These are phyloP conservation scores for Esteya vermicola DNA, from an alignment of 2,329 filamentous ascomycete species.

Conservation along the genomic window DNA sequence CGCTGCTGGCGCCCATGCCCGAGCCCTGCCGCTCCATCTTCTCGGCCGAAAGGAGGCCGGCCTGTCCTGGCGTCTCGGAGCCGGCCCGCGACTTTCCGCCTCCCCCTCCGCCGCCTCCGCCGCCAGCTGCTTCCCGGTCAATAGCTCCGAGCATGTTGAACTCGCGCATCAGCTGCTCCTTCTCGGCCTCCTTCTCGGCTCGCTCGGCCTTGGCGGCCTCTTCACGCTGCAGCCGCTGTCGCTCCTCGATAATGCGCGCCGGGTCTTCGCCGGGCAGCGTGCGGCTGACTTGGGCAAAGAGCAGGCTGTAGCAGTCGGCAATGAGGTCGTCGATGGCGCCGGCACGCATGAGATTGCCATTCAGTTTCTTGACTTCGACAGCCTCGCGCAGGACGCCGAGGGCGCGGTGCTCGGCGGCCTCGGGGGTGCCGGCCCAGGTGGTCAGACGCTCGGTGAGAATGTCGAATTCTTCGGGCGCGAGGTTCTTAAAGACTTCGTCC, in stretches of 20 bases:
- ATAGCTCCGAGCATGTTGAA: constrained; percentile 9
- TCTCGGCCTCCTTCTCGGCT: constrained; percentile 8
- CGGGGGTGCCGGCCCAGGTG: constrained; percentile 28
- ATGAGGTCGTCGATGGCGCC: constrained; percentile 85
- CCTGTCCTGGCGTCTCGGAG: constrained; percentile 11
- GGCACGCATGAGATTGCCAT: constrained; percentile 75
- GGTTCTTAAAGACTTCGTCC: constrained; percentile 17
- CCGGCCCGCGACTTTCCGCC: constrained; percentile 10
- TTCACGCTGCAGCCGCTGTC: constrained; percentile 18
- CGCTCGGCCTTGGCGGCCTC: constrained; percentile 12
- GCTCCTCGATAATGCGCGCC: constrained; percentile 30
- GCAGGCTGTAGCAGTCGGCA: constrained; percentile 69
- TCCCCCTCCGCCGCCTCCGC: too few species aligned
- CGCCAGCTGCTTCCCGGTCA: background rate
- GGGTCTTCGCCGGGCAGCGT: constrained; percentile 38
- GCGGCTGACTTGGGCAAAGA: constrained; percentile 55
- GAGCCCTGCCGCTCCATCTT: constrained; percentile 23
- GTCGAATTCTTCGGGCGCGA: constrained; percentile 42
- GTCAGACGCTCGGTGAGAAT: constrained; percentile 38
- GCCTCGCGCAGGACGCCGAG: constrained; percentile 42
- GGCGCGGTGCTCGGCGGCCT: constrained; percentile 20
- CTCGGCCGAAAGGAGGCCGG: constrained; percentile 9
- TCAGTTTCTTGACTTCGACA: constrained; percentile 54
- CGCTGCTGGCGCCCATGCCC: constrained; percentile 15
- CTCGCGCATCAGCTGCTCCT: constrained; percentile 11